These are phyloP conservation scores for Pouteria campechiana DNA, from an alignment of 179 eudicot species.

Conservation along the genomic window DNA sequence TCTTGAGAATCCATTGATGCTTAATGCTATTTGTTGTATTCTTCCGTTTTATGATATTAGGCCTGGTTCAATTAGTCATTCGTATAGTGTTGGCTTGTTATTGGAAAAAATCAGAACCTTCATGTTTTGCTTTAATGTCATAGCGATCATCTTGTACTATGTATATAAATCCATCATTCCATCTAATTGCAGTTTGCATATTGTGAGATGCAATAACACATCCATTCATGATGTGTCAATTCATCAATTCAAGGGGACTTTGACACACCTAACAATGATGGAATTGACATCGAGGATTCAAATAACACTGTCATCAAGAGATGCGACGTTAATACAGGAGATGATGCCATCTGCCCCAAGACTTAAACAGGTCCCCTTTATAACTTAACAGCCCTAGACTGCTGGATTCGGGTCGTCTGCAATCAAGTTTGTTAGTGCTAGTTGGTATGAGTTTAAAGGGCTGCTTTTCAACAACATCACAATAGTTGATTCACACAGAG, in stretches of 20 bases:
- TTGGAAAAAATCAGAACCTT: no score
- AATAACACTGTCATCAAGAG: slow-evolving; percentile 85
- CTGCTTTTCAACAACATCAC: slow-evolving; percentile 76
- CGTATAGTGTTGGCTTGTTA: no score
- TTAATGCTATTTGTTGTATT: no score
- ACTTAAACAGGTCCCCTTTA: slow-evolving; percentile 54
- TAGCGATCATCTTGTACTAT: no score
- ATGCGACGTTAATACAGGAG: slow-evolving; percentile 82
- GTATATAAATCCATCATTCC: no score
- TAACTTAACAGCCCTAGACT: slow-evolving; percentile 76
- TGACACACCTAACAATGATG: slow-evolving; percentile 84
- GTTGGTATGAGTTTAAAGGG: slow-evolving; percentile 55
- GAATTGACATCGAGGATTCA: slow-evolving; percentile 86
- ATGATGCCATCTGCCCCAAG: slow-evolving; percentile 97
- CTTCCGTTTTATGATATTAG: no score
- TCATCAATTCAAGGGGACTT: slow-evolving; percentile 74
- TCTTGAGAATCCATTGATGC: no score
- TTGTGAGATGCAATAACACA: slow-evolving; percentile 61
- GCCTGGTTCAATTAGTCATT: no score
- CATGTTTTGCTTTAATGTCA: no score
- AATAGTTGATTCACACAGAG: slow-evolving; percentile 79
- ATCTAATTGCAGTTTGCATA: slow-evolving; percentile 69
- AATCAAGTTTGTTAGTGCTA: slow-evolving; percentile 91
- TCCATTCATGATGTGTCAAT: slow-evolving; percentile 54
- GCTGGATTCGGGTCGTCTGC: slow-evolving; percentile 92